A percentile compares a stretch with the other conserved stretches of the same genome.
phyloP scores from a whole-genome alignment of 1,284 basidiomycete genomes.

The Melampsora larici-populina region DNA sequence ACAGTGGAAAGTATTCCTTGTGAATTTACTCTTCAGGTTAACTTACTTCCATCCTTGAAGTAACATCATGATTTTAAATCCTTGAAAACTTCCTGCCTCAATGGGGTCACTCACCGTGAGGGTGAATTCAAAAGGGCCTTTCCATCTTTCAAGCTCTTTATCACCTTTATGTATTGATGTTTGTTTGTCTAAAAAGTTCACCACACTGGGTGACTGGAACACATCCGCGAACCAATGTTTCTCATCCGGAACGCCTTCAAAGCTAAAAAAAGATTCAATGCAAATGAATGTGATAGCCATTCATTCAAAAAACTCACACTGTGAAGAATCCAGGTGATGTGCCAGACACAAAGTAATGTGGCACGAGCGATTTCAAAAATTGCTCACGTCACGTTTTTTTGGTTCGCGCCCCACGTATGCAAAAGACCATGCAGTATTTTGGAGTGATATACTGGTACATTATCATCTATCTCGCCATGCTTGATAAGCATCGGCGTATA shows the following conservation, averaged over 20 bases:
- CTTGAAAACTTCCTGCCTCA: conserved; percentile 66
- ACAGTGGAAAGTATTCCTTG: no score
- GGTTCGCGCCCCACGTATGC: conserved; percentile 57
- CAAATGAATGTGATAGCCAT: no score
- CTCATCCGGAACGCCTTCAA: conserved; percentile 63
- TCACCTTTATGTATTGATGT: no score
- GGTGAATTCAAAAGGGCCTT: conserved; percentile 58
- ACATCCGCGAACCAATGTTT: conserved; percentile 69
- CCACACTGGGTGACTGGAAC: no score
- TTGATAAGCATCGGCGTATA: conserved; percentile 66
- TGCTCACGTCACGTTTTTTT: conserved; percentile 55
- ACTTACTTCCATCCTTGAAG: conserved; percentile 45
- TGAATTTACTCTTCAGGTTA: background rate
- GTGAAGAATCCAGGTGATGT: conserved; percentile 54
- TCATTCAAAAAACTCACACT: conserved; percentile 50
- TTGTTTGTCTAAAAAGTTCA: no score
- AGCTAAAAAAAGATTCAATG: conserved; percentile 55
- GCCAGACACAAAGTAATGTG: conserved; percentile 53
- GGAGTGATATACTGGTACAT: conserved; percentile 76
- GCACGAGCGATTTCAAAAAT: conserved; percentile 50
- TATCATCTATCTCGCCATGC: conserved; percentile 71
- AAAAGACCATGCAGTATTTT: conserved; percentile 64
- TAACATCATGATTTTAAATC: conserved; percentile 63
- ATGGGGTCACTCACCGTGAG: conserved; percentile 65
- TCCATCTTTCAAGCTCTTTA: no score